Evolutionary conservation across 2,329 filamentous ascomycete species (phyloP).

Genomic region (Chaetoscypha palmicola): DNA sequence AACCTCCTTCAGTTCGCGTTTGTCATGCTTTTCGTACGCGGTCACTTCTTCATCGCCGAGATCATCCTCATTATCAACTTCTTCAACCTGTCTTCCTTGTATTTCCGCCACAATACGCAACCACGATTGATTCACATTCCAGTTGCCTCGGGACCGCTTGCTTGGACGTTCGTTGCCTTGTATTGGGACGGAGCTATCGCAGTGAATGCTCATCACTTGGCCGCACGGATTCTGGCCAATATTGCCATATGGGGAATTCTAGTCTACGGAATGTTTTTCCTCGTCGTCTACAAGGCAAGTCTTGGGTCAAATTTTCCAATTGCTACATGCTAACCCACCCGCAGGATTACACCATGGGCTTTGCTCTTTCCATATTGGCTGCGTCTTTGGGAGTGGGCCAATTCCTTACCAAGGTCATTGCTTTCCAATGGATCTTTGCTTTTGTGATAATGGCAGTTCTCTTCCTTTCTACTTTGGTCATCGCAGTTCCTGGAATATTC

Average conservation of each 20-base stretch:
- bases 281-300: slow-evolving; percentile 61
- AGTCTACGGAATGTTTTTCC: slow-evolving; percentile 69
- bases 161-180: slow-evolving; percentile 79
- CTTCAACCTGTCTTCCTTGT: slow-evolving; percentile 69
- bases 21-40: slow-evolving; percentile 74
- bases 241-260: slow-evolving; percentile 82
- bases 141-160: slow-evolving; percentile 69
- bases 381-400: slow-evolving; percentile 74
- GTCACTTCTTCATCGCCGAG: slow-evolving; percentile 68
- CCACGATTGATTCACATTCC: slow-evolving; percentile 70
- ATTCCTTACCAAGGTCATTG: slow-evolving; percentile 63
- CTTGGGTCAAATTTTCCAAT: not conserved
- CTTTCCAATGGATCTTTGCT: slow-evolving; percentile 89
- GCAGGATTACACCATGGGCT: slow-evolving; percentile 67
- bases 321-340: slow-evolving; percentile 18
- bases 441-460: slow-evolving; percentile 74
- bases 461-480: slow-evolving; percentile 58
- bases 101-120: slow-evolving; percentile 70
- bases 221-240: slow-evolving; percentile 76
- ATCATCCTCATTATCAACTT: slow-evolving; percentile 74
- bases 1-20: slow-evolving; percentile 79
- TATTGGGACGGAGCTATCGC: slow-evolving; percentile 87
- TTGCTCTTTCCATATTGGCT: slow-evolving; percentile 65
- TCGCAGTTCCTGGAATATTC: slow-evolving; percentile 58
- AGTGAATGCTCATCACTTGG: slow-evolving; percentile 58